A percentile compares a stretch with the other conserved stretches of the same genome.
phyloP scores from a whole-genome alignment of 1,284 basidiomycete genomes.

The Naganishia sp. region DNA sequence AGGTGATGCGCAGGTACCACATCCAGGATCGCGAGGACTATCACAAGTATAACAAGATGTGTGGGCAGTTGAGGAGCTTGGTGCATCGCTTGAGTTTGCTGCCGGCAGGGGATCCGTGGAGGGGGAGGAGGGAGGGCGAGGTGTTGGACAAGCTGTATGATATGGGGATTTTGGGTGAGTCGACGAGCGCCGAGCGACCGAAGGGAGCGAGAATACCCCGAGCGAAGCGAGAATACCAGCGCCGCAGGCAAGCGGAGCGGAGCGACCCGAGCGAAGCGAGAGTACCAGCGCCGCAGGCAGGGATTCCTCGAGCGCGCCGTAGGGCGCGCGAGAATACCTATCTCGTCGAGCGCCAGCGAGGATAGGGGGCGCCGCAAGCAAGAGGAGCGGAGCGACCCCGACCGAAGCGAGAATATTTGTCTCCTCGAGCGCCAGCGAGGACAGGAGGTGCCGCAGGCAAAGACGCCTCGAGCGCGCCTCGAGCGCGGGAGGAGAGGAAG shows the following conservation, averaged over 20 bases:
- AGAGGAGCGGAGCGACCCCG: too few species aligned
- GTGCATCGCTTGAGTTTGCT: conserved; percentile 86
- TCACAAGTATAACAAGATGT: conserved; percentile 96
- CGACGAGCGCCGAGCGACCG: not conserved
- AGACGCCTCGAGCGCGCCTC: too few species aligned
- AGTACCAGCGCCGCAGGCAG: not conserved
- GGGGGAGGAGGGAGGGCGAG: conserved; percentile 78
- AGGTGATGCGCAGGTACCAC: conserved; percentile 94
- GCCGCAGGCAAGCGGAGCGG: not conserved
- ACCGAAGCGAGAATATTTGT: too few species aligned
- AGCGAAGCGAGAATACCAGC: not conserved
- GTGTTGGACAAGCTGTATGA: conserved; percentile 95
- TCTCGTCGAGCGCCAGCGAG: not conserved
- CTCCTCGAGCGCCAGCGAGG: too few species aligned
- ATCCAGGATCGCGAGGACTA: conserved; percentile 94
- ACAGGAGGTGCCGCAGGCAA: too few species aligned
- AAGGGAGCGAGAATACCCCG: conserved; percentile 3
- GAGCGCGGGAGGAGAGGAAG: too few species aligned
- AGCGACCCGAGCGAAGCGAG: conserved; percentile 3
- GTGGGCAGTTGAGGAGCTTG: conserved; percentile 80
- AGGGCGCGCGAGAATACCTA: not conserved
- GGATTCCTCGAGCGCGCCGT: not conserved
- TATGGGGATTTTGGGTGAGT: conserved; percentile 76
- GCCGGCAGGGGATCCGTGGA: conserved; percentile 86
- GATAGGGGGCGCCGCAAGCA: too few species aligned